Conservation (phyloP, 1,284 basidiomycete species). For the Pseudozyma hubeiensis region DNA sequence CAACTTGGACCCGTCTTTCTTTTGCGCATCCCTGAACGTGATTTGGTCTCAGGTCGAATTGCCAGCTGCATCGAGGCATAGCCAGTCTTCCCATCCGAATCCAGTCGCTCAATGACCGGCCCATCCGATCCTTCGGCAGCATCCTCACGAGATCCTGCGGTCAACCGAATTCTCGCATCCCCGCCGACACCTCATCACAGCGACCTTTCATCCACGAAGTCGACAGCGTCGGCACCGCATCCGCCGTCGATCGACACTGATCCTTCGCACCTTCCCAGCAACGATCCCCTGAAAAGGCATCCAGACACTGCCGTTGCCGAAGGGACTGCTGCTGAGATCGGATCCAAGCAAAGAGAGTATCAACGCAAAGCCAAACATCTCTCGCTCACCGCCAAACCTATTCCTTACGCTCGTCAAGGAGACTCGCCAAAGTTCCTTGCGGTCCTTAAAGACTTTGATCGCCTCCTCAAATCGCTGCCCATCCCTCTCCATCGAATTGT, state of each 20-base stretch:
- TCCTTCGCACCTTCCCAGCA: slow-evolving; percentile 26
- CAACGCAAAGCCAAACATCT: slow-evolving; percentile 46
- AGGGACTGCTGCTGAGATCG: slow-evolving; percentile 34
- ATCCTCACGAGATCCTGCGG: slow-evolving; percentile 28
- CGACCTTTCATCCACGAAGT: neutral
- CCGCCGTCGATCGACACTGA: slow-evolving; percentile 31
- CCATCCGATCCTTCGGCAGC: slow-evolving; percentile 25
- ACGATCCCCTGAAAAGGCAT: slow-evolving; percentile 32
- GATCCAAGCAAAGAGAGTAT: slow-evolving; percentile 38
- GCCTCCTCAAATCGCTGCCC: slow-evolving; percentile 56
- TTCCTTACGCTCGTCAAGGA: slow-evolving; percentile 38
- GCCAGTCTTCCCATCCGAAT: neutral
- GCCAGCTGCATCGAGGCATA: too few relatives aligned
- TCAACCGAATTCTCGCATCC: neutral
- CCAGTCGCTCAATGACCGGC: slow-evolving; percentile 29
- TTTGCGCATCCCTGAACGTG: too few relatives aligned
- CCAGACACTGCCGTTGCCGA: slow-evolving; percentile 30
- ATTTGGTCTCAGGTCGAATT: too few relatives aligned
- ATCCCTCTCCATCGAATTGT: slow-evolving; percentile 59
- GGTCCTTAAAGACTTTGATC: slow-evolving; percentile 55
- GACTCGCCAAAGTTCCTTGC: slow-evolving; percentile 43
- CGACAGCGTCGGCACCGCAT: slow-evolving; percentile 6
- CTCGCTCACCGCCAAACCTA: slow-evolving; percentile 25
- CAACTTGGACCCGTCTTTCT: too few relatives aligned
- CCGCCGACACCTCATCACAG: slow-evolving; percentile 10